These are phyloP conservation scores for Rubroboletus satanas DNA, from an alignment of 768 basidiomycete species.

Conservation along the genomic window DNA sequence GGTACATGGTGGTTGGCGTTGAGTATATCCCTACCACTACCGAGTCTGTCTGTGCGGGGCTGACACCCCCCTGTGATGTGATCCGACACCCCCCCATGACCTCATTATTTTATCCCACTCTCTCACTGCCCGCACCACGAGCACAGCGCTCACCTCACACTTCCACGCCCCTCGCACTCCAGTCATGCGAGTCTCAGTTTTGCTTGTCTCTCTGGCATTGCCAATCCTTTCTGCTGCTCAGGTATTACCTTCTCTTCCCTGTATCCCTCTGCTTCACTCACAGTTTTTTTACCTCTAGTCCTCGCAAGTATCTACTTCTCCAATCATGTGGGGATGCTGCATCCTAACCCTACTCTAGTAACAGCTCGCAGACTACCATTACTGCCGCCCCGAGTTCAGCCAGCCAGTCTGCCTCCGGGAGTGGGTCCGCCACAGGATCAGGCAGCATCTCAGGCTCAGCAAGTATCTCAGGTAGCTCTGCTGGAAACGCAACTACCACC, in stretches of 20 bases:
- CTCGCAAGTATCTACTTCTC: conserved; percentile 37
- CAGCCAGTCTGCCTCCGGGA: conserved; percentile 20
- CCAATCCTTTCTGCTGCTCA: conserved; percentile 30
- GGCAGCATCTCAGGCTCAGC: conserved; percentile 21
- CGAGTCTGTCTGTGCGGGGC: background rate
- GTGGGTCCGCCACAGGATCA: conserved; percentile 20
- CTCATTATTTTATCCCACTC: conserved; percentile 10
- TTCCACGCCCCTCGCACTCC: background rate
- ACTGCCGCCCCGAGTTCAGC: conserved; percentile 43
- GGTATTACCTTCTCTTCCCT: conserved; percentile 18
- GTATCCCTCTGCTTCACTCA: background rate
- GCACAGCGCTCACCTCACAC: background rate
- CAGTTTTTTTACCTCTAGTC: conserved; percentile 14
- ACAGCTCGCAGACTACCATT: conserved; percentile 40
- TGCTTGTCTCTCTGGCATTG: conserved; percentile 31
- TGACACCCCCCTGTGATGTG: conserved; percentile 13
- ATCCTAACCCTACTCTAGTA: conserved; percentile 40
- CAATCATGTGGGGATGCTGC: conserved; percentile 23
- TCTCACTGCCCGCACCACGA: conserved; percentile 1
- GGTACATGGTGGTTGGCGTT: conserved; percentile 27
- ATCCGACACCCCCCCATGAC: conserved; percentile 9
- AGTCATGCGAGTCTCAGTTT: conserved; percentile 30
- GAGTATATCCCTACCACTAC: background rate
- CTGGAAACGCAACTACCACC: conserved; percentile 34
- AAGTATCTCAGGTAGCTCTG: conserved; percentile 12